Conservation (phyloP, 2,329 filamentous ascomycete genomes). For the Thielaviopsis euricoi region DNA sequence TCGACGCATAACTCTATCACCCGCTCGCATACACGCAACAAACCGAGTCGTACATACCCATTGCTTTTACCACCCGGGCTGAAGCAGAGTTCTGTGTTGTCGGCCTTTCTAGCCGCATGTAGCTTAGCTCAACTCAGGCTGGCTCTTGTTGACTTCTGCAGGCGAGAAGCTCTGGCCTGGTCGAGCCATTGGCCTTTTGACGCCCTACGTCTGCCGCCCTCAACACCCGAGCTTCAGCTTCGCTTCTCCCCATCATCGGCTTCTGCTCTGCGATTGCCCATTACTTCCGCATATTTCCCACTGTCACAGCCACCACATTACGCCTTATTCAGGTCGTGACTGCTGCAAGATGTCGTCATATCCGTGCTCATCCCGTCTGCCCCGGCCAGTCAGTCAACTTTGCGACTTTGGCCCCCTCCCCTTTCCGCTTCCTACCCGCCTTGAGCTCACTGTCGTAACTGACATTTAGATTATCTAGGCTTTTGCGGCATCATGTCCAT, state of each 20-base stretch:
- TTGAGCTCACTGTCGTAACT: background rate
- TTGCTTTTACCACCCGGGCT: background rate
- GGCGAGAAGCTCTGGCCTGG: background rate
- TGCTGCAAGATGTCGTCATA: conserved; percentile 1
- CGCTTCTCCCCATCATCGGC: background rate
- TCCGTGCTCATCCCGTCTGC: background rate
- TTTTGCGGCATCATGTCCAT: conserved; percentile 90
- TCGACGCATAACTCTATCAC: background rate
- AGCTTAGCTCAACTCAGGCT: background rate
- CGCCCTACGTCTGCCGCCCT: background rate
- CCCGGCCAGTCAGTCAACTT: background rate
- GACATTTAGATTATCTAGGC: conserved; percentile 24
- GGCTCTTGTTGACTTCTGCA: background rate
- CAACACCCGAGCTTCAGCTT: background rate
- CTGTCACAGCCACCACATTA: background rate
- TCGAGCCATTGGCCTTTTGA: too few relatives aligned
- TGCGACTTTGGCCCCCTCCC: background rate
- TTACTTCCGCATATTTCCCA: background rate
- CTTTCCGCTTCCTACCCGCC: background rate
- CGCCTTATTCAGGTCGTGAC: background rate
- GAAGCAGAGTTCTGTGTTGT: background rate
- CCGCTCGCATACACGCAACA: too few relatives aligned
- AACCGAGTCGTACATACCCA: background rate
- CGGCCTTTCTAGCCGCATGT: background rate
- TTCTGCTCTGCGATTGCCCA: background rate